These are phyloP conservation scores for Nemania serpens DNA, from an alignment of 2,329 filamentous ascomycete species.

Conservation along the genomic window DNA sequence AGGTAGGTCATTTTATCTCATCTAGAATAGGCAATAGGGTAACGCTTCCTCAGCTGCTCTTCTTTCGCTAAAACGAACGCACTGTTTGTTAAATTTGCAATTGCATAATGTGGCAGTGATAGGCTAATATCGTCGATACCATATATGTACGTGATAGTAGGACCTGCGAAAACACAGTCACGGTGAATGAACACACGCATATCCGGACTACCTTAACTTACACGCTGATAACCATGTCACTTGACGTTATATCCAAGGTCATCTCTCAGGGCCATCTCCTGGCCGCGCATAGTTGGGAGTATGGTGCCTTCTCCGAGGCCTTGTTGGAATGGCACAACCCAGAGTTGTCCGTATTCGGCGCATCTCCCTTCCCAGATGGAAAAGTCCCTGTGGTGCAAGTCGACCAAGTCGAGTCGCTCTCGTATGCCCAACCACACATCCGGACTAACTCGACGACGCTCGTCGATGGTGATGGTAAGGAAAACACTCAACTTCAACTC, in stretches of 20 bases:
- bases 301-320: constrained; percentile 34
- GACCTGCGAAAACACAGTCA: too few relatives aligned
- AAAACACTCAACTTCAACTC: too few relatives aligned
- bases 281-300: constrained; percentile 39
- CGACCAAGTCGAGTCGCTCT: constrained; percentile 28
- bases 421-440: constrained; percentile 35
- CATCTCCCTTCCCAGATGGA: constrained; percentile 40
- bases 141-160: too few relatives aligned
- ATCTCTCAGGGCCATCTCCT: constrained; percentile 34
- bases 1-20: too few relatives aligned
- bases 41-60: too few relatives aligned
- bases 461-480: constrained; percentile 34
- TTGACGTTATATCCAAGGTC: constrained; percentile 32
- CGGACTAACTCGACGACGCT: constrained; percentile 32
- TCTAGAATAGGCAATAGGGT: too few relatives aligned
- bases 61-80: too few relatives aligned
- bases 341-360: constrained; percentile 32
- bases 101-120: too few relatives aligned
- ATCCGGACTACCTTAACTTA: not conserved
- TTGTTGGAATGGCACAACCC: constrained; percentile 37
- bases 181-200: too few relatives aligned
- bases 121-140: too few relatives aligned
- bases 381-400: constrained; percentile 44
- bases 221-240: constrained; percentile 16
- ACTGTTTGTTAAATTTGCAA: too few relatives aligned